These are phyloP conservation scores for Cryptococcus neoformans DNA, from an alignment of 1,284 basidiomycete species.

Conservation along the genomic window DNA sequence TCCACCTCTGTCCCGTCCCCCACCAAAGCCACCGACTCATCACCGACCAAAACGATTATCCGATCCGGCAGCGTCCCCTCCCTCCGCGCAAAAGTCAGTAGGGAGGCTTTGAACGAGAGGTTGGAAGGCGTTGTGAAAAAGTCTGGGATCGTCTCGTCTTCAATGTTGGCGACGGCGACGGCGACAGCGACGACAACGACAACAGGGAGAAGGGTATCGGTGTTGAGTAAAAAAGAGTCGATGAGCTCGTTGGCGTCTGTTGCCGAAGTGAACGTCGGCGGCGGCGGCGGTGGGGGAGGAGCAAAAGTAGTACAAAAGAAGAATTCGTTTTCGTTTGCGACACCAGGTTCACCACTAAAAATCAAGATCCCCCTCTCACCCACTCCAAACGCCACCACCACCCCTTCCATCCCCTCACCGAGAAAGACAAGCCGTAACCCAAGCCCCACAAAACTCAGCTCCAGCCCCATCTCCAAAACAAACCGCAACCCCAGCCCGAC, in stretches of 20 bases:
- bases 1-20: background rate
- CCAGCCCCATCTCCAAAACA: background rate
- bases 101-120: background rate
- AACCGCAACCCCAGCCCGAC: background rate
- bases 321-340: slow-evolving; percentile 29
- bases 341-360: slow-evolving; percentile 24
- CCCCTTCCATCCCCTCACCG: background rate
- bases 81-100: background rate
- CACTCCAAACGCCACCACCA: background rate
- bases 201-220: background rate
- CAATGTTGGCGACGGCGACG: background rate
- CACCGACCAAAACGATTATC: background rate
- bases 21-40: too few relatives aligned
- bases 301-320: slow-evolving; percentile 19
- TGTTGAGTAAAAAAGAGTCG: background rate
- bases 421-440: background rate
- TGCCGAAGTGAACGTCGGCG: background rate
- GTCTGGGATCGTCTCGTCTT: background rate
- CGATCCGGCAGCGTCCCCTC: background rate
- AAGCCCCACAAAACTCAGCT: background rate
- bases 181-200: too few relatives aligned
- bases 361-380: slow-evolving; percentile 11
- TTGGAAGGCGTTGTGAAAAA: background rate
- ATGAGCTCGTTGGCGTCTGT: background rate
- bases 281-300: background rate